Evolutionary conservation across 1,139 yeast species (phyloP).

Genomic region (Arxiozyma heterogenica): DNA sequence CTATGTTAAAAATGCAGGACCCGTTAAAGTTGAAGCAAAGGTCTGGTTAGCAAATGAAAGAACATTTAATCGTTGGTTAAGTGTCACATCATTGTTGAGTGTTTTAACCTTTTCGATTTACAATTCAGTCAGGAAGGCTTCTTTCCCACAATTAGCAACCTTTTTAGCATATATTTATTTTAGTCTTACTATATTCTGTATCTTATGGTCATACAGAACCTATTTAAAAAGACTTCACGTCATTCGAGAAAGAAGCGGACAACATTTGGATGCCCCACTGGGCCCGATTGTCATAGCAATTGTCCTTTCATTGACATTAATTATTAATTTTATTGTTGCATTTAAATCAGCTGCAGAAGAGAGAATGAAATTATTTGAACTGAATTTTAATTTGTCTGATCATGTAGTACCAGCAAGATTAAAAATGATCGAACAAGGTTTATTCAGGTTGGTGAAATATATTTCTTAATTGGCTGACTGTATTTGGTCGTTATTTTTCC

Average conservation of each 20-base stretch:
- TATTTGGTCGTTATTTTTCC: background rate
- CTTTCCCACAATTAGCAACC: conserved; percentile 46
- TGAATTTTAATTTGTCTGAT: background rate
- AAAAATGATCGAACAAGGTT: conserved; percentile 23
- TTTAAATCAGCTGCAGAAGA: conserved; percentile 38
- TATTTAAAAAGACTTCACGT: conserved; percentile 62
- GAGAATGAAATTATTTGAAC: conserved; percentile 5
- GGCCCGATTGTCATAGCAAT: conserved; percentile 78
- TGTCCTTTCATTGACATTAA: conserved; percentile 58
- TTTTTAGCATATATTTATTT: conserved; percentile 74
- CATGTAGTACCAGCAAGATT: conserved; percentile 9
- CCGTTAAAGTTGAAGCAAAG: conserved; percentile 89
- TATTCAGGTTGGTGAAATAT: conserved; percentile 31
- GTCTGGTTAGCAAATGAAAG: conserved; percentile 98
- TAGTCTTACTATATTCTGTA: conserved; percentile 68
- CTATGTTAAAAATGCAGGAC: conserved; percentile 80
- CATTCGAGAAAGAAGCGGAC: conserved; percentile 74
- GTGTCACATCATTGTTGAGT: conserved; percentile 80
- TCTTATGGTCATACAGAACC: conserved; percentile 81
- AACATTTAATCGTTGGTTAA: conserved; percentile 92
- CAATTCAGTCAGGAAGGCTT: conserved; percentile 60
- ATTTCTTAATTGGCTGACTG: background rate
- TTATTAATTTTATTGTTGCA: conserved; percentile 65
- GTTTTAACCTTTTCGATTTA: conserved; percentile 79
- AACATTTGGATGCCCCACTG: conserved; percentile 76